Conservation (phyloP, 805 yeast species). For the Jamesozyma jinghongensis region DNA sequence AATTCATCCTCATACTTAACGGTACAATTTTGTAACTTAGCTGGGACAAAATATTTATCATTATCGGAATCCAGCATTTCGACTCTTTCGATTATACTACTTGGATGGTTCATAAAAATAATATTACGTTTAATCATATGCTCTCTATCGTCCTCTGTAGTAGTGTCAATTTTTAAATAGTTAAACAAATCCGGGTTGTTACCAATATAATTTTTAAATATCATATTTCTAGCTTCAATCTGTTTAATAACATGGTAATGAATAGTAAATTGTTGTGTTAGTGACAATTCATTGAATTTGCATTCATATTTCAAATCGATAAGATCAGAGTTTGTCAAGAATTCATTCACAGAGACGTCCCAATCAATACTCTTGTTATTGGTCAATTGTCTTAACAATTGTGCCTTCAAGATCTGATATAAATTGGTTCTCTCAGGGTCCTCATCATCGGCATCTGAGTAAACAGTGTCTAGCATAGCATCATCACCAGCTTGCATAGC, state of each 20-base stretch:
- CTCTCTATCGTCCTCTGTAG: conserved; percentile 10
- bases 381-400: conserved; percentile 18
- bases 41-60: conserved; percentile 12
- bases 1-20: conserved; percentile 15
- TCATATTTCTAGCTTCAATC: conserved; percentile 24
- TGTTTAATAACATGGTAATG: conserved; percentile 21
- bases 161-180: conserved; percentile 13
- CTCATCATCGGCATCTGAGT: conserved; percentile 4
- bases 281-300: conserved; percentile 5
- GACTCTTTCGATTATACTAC: conserved; percentile 16
- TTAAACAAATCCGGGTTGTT: conserved; percentile 23
- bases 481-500: not conserved
- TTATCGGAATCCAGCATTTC: conserved; percentile 2
- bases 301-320: not conserved
- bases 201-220: conserved; percentile 23
- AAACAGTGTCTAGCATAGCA: conserved; percentile 1
- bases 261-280: conserved; percentile 21
- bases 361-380: conserved; percentile 21
- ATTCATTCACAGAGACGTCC: conserved; percentile 20
- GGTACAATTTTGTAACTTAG: conserved; percentile 25
- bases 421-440: conserved; percentile 7
- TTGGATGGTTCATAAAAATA: conserved; percentile 12
- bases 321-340: conserved; percentile 5
- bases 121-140: conserved; percentile 11
- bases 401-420: conserved; percentile 13